phyloP scores from a whole-genome alignment of 2,329 filamentous ascomycete species.

The Exophiala sp. region DNA sequence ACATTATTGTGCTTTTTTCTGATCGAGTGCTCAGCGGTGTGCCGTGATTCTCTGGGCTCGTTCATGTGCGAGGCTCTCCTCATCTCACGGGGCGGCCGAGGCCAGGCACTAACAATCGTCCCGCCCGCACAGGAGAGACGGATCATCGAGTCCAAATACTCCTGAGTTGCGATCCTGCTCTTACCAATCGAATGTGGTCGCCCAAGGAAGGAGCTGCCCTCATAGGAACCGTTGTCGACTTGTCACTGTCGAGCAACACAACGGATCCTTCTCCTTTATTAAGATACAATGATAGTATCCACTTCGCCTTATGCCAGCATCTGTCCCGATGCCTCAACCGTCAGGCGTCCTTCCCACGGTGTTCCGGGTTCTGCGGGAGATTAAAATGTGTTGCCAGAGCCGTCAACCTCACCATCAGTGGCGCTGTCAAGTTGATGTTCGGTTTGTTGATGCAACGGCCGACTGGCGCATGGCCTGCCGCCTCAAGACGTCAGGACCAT shows the following conservation, averaged over 20 bases:
- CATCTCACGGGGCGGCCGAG: neutral
- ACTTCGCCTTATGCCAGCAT: neutral
- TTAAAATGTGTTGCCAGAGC: constrained; percentile 16
- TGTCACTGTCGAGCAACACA: too few relatives aligned
- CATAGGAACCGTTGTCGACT: too few relatives aligned
- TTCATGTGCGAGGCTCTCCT: neutral
- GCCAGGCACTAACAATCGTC: too few relatives aligned
- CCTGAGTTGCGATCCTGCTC: neutral
- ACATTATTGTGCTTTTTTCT: neutral
- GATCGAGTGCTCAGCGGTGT: neutral
- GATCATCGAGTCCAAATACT: too few relatives aligned
- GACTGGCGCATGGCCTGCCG: neutral
- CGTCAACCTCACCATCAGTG: constrained; percentile 9
- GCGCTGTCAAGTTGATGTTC: constrained; percentile 3
- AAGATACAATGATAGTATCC: neutral
- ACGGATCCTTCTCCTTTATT: constrained; percentile 2
- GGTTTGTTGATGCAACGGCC: neutral
- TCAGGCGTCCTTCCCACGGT: neutral
- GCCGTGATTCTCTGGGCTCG: neutral
- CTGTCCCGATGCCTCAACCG: neutral
- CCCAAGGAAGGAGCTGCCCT: neutral
- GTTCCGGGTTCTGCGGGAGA: constrained; percentile 7
- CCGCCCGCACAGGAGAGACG: too few relatives aligned
- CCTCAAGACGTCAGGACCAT: neutral
- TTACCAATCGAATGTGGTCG: neutral